Evolutionary conservation across 192 early-diverging fungal genomes (phyloP), one percentile per base, ranked within the genome.

Genomic region (Martensiomyces pterosporus): DNA sequence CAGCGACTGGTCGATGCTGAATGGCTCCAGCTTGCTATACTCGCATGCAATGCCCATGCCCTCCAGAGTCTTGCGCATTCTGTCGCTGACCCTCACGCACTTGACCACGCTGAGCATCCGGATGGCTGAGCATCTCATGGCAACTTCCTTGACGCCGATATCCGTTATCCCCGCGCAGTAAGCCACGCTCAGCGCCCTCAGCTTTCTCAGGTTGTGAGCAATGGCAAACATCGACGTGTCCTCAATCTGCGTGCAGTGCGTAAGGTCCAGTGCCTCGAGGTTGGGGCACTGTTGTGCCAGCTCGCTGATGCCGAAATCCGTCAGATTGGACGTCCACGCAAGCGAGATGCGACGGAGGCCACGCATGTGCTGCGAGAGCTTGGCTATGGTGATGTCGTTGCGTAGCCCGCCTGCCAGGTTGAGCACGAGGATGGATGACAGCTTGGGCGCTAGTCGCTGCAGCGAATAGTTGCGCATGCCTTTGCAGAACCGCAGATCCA

Each of bases 401-500:
- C 80, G 71, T 36, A 67, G 49, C 4, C 80, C 78, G 8, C 80
- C 80, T 3, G 75, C 75, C 24, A 82, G 64, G 48, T 79, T 78
- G 16, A 82, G 67, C 38, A 60, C 58, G 10, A 32, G 48, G 0
- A 82, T 48, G 21, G 67, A 43, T 0, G 61, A 41, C 13, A 82
- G 67, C 22, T 57, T 52, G 26, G 76, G 77, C 17, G 77, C 75
- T 34, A 75, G 53, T 1, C 73, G 60, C 56, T 78, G 76, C 22
- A 82, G 62, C 27, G 76, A 65, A 49, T 67, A 80, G 68, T 79
- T 78, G 29, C 69, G 65, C n/a, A 80, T 60, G 34, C 80, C 78
- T 42, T 78, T 76, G 64, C 78, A 80, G 54, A 82, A 82, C 14
- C 71, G 46, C 43, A 82, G 55, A 36, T 82, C 78, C 27, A 82